phyloP scores from a whole-genome alignment of 1,139 yeast species.

The Pichia sp. region DNA sequence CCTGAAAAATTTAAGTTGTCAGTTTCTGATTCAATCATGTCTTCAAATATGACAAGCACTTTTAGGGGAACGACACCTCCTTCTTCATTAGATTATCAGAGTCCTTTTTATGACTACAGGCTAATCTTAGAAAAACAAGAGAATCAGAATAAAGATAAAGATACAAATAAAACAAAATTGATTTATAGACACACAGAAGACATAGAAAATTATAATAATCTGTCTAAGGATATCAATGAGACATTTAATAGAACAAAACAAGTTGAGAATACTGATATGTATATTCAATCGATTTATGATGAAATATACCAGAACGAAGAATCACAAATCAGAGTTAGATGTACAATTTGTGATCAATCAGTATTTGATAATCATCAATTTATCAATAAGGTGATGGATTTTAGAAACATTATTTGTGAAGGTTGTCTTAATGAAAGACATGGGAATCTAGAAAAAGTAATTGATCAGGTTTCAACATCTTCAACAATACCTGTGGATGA shows the following conservation, averaged over 20 bases:
- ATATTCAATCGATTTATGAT: constrained; percentile 9
- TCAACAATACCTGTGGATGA: constrained; percentile 29
- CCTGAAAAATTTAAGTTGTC: constrained; percentile 1
- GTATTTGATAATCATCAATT: constrained; percentile 56
- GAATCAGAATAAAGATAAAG: constrained; percentile 5
- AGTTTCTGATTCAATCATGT: constrained; percentile 5
- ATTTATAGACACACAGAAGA: background rate
- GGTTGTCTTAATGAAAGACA: constrained; percentile 36
- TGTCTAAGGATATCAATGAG: constrained; percentile 11
- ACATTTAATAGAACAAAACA: background rate
- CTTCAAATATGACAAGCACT: constrained; percentile 2
- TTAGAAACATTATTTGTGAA: constrained; percentile 56
- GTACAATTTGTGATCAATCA: constrained; percentile 46
- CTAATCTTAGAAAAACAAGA: constrained; percentile 12
- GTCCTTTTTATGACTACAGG: constrained; percentile 11
- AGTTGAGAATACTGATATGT: constrained; percentile 8
- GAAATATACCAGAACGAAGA: constrained; percentile 1
- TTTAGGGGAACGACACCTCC: constrained; percentile 11
- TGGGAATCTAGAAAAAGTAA: background rate
- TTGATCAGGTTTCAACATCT: background rate
- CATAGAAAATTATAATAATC: constrained; percentile 14
- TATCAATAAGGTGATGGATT: constrained; percentile 27
- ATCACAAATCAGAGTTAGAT: background rate
- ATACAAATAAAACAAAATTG: background rate
- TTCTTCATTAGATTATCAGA: constrained; percentile 13